Conservation (phyloP, 345 rosid species). For the Orychophragmus violaceus region DNA sequence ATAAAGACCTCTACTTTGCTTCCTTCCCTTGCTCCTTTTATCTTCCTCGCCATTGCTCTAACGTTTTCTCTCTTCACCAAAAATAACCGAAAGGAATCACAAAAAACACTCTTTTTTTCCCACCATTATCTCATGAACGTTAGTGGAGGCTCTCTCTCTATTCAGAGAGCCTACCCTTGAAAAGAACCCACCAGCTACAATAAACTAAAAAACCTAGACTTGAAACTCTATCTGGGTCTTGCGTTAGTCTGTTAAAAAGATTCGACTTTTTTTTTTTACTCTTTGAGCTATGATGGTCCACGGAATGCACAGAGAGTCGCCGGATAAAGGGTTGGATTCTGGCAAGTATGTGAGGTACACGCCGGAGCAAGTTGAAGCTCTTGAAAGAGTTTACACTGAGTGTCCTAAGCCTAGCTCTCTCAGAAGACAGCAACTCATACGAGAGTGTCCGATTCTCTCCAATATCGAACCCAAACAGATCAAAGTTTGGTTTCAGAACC, state of each 20-base stretch:
- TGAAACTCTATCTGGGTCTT: neutral
- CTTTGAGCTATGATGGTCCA: slow-evolving; percentile 33
- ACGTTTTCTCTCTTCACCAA: slow-evolving; percentile 8
- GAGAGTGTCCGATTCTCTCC: slow-evolving; percentile 35
- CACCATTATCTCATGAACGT: slow-evolving; percentile 39
- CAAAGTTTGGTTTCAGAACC: slow-evolving; percentile 41
- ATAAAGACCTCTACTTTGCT: slow-evolving; percentile 29
- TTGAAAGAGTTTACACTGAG: slow-evolving; percentile 34
- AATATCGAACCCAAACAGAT: slow-evolving; percentile 34
- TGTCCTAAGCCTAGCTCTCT: slow-evolving; percentile 36
- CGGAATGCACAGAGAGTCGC: slow-evolving; percentile 34
- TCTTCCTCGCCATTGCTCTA: slow-evolving; percentile 15
- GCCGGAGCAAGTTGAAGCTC: slow-evolving; percentile 36
- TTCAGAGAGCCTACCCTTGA: slow-evolving; percentile 42
- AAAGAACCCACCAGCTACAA: slow-evolving; percentile 9
- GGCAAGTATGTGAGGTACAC: slow-evolving; percentile 37
- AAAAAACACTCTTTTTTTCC: neutral
- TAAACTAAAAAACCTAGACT: slow-evolving; percentile 11
- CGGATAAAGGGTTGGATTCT: slow-evolving; percentile 34
- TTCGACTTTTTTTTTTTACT: neutral
- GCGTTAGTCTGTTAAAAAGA: neutral
- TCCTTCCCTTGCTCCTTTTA: neutral
- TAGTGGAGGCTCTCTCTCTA: slow-evolving; percentile 44
- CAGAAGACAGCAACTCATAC: slow-evolving; percentile 31
- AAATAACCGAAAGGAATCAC: neutral